Percentiles rank a stretch among this genome's conserved stretches.
These are phyloP conservation scores for Bombardia bombarda DNA, from an alignment of 495 filamentous ascomycete species.

Conservation along the genomic window DNA sequence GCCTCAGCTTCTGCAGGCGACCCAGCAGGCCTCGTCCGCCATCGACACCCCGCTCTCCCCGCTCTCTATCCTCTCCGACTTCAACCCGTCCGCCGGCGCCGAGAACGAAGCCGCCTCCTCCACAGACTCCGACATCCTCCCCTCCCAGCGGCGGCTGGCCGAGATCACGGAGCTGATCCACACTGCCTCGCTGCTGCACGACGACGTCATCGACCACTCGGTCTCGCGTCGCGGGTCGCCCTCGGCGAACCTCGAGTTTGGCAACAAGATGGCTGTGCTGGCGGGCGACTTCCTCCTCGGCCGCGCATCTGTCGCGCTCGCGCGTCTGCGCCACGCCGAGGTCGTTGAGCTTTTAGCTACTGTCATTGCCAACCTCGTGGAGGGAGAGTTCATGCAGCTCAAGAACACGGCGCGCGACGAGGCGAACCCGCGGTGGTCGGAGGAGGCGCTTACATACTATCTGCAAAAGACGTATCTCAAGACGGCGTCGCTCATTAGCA, in stretches of 20 bases:
- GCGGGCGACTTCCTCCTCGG: constrained; percentile 93
- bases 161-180: constrained; percentile 97
- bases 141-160: constrained; percentile 84
- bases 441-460: constrained; percentile 86
- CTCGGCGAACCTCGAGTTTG: constrained; percentile 87
- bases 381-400: constrained; percentile 98
- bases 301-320: constrained; percentile 86
- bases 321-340: constrained; percentile 82
- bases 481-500: constrained; percentile 89
- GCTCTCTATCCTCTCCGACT: constrained; percentile 64
- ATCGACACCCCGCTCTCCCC: constrained; percentile 78
- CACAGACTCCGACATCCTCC: constrained; percentile 69
- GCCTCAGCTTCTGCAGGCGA: constrained; percentile 29
- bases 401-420: constrained; percentile 92
- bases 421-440: constrained; percentile 67
- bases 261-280: constrained; percentile 97
- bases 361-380: constrained; percentile 93
- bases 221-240: constrained; percentile 70
- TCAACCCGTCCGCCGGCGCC: constrained; percentile 61
- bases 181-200: constrained; percentile 91
- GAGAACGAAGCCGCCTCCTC: constrained; percentile 35
- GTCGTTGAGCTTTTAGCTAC: constrained; percentile 91
- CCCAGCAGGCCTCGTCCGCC: constrained; percentile 26
- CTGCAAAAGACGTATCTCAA: constrained; percentile 99
- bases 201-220: constrained; percentile 96